Percentiles rank a stretch among this genome's conserved stretches.
Evolutionary conservation across 495 filamentous ascomycete genomes (phyloP).

Genomic region (Neurospora hispaniola): DNA sequence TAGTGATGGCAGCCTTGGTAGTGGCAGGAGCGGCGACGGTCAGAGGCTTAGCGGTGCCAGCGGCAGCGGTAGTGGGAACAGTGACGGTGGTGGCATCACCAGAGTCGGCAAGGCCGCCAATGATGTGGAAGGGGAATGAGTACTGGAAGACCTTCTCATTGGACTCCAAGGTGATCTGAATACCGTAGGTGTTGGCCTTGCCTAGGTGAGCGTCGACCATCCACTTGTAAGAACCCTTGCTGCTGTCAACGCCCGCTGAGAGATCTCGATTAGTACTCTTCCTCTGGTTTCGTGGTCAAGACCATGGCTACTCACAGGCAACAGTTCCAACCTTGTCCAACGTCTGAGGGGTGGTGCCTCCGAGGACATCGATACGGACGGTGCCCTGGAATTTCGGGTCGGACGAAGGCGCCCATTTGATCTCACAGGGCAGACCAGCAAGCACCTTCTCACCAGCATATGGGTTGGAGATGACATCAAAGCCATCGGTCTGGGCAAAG

Average conservation of each 20-base stretch:
- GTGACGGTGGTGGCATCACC: constrained; percentile 4
- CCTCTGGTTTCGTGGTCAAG: background rate
- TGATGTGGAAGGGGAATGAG: constrained; percentile 39
- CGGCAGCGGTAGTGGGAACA: background rate
- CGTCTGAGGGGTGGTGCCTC: constrained; percentile 20
- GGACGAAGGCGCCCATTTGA: constrained; percentile 16
- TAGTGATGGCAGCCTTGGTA: background rate
- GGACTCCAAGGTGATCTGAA: constrained; percentile 29
- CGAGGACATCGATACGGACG: constrained; percentile 31
- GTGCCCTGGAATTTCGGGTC: constrained; percentile 20
- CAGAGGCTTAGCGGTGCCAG: background rate
- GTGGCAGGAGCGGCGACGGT: background rate
- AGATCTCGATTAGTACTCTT: background rate
- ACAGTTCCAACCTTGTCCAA: constrained; percentile 22
- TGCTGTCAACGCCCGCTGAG: constrained; percentile 21
- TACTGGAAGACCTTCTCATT: constrained; percentile 35
- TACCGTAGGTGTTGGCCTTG: constrained; percentile 29
- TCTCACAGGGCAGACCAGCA: constrained; percentile 29
- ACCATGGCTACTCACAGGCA: constrained; percentile 25
- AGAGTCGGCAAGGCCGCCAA: constrained; percentile 11
- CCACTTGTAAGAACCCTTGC: constrained; percentile 26
- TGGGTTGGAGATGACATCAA: constrained; percentile 30
- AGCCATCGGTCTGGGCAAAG: constrained; percentile 33
- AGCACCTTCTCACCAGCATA: constrained; percentile 22
- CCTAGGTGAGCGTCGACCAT: constrained; percentile 27